phyloP scores from a whole-genome alignment of 345 rosid species.

The Rubroshorea leprosula region DNA sequence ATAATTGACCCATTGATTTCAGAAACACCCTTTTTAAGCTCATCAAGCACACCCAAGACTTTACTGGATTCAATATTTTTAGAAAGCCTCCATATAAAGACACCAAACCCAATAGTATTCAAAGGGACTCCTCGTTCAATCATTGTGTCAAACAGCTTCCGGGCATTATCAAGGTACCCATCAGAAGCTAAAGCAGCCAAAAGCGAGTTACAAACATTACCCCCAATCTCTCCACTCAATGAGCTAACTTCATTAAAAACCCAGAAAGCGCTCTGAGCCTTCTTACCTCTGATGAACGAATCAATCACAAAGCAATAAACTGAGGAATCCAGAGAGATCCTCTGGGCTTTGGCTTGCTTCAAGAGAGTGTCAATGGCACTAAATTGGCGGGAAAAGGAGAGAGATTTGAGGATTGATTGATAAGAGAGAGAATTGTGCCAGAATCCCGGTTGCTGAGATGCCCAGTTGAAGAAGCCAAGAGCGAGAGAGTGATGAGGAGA shows the following conservation, averaged over 20 bases:
- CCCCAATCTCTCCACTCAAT: conserved; percentile 30
- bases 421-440: conserved; percentile 58
- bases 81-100: conserved; percentile 57
- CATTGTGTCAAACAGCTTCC: conserved; percentile 65
- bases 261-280: conserved; percentile 51
- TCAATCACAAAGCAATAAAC: conserved; percentile 40
- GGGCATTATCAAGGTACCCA: conserved; percentile 42
- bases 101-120: conserved; percentile 65
- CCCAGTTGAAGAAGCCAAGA: conserved; percentile 93
- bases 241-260: conserved; percentile 41
- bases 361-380: conserved; percentile 48
- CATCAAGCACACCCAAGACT: conserved; percentile 46
- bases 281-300: conserved; percentile 41
- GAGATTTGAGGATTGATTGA: conserved; percentile 65
- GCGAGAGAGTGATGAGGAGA: conserved; percentile 64
- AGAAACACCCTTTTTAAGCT: conserved; percentile 29
- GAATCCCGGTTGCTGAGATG: conserved; percentile 77
- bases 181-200: conserved; percentile 57
- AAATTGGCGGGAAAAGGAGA: conserved; percentile 60
- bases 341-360: conserved; percentile 48
- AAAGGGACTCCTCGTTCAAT: conserved; percentile 32
- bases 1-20: conserved; percentile 65
- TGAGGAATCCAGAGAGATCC: conserved; percentile 45
- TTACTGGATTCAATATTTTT: conserved; percentile 28
- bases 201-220: conserved; percentile 59